phyloP scores from a whole-genome alignment of 441 rosid genomes.

The Daphne laureola region DNA sequence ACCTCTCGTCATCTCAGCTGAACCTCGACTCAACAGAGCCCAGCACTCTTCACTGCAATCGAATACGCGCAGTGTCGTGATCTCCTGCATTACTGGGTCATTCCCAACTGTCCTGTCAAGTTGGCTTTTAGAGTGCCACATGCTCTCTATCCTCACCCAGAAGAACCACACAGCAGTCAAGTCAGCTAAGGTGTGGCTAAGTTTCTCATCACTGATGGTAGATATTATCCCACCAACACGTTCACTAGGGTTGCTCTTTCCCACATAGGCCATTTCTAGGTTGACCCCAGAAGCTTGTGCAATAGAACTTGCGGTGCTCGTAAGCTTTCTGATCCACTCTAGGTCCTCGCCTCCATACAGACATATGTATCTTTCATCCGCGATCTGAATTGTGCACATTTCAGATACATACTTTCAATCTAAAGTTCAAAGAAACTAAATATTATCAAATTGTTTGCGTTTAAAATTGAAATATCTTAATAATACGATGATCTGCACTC shows the following conservation, averaged over 20 bases:
- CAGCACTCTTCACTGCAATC: slow-evolving; percentile 61
- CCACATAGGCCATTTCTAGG: slow-evolving; percentile 68
- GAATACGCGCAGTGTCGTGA: slow-evolving; percentile 48
- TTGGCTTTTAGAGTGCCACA: slow-evolving; percentile 63
- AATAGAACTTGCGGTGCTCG: slow-evolving; percentile 28
- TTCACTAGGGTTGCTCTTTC: slow-evolving; percentile 57
- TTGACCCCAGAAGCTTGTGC: slow-evolving; percentile 37
- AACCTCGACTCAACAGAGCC: slow-evolving; percentile 50
- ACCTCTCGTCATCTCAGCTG: slow-evolving; percentile 35
- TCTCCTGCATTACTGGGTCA: slow-evolving; percentile 46
- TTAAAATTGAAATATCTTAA: neutral
- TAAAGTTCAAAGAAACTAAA: too few species aligned
- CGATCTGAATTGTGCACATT: slow-evolving; percentile 31
- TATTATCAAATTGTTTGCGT: too few species aligned
- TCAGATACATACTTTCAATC: too few species aligned
- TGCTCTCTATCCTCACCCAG: slow-evolving; percentile 71
- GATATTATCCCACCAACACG: slow-evolving; percentile 27
- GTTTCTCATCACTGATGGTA: slow-evolving; percentile 28
- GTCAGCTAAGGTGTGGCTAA: slow-evolving; percentile 44
- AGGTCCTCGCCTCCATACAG: slow-evolving; percentile 75
- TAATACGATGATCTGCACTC: neutral
- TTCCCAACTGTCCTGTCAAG: slow-evolving; percentile 22
- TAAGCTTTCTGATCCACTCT: slow-evolving; percentile 61
- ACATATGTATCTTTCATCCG: slow-evolving; percentile 53
- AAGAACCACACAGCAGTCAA: slow-evolving; percentile 48